Percentiles rank a stretch among this genome's conserved stretches.
Evolutionary conservation across 345 rosid species (phyloP).

Genomic region (Populus davidiana): DNA sequence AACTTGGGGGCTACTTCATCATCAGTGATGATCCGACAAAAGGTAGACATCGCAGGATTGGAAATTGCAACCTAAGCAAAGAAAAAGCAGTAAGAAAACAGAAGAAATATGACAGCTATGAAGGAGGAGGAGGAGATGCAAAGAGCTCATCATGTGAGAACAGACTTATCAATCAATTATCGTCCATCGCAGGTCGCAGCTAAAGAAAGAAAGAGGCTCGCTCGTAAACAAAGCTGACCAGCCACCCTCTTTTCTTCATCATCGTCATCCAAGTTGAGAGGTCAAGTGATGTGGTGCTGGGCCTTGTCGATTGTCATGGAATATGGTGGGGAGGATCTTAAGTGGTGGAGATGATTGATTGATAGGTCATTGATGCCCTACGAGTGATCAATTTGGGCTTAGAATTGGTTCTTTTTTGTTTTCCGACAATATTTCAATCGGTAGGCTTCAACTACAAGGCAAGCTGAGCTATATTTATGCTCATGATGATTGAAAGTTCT

Average conservation of each 20-base stretch:
- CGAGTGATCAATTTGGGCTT: no score
- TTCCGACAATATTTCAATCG: background rate
- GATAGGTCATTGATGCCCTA: background rate
- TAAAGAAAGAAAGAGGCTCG: background rate
- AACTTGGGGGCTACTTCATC: background rate
- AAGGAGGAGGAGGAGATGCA: conserved; percentile 2
- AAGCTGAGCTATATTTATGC: background rate
- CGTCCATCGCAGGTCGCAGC: background rate
- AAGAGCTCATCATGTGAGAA: conserved; percentile 20
- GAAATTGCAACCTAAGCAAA: background rate
- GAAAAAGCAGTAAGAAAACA: background rate
- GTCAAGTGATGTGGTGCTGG: background rate
- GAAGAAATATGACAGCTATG: conserved; percentile 10
- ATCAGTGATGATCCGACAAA: background rate
- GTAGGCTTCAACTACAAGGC: background rate
- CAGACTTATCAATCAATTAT: conserved; percentile 14
- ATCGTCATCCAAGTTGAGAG: background rate
- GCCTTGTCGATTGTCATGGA: background rate
- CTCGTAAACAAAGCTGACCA: background rate
- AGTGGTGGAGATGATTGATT: background rate
- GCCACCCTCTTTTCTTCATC: background rate
- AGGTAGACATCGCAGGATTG: background rate
- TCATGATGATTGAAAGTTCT: background rate
- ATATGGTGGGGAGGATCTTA: no score
- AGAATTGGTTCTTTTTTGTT: background rate